phyloP scores from a whole-genome alignment of 2,329 filamentous ascomycete genomes.

The Ophiostoma sp. region DNA sequence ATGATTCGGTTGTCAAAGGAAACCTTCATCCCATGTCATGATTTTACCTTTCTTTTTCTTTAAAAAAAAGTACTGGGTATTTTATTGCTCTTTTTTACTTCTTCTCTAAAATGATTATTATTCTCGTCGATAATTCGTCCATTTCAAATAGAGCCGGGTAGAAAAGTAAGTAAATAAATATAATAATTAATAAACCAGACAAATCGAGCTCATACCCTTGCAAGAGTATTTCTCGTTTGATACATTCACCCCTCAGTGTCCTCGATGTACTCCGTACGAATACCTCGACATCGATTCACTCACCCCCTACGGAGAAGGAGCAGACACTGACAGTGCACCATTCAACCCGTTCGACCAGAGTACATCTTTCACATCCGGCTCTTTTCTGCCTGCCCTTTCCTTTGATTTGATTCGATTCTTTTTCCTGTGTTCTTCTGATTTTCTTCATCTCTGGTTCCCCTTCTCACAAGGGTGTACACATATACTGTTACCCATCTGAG shows the following conservation, averaged over 20 bases:
- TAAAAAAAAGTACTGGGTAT: neutral
- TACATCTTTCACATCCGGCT: neutral
- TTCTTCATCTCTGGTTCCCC: neutral
- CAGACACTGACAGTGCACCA: neutral
- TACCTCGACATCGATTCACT: neutral
- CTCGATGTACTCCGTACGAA: neutral
- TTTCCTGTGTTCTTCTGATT: neutral
- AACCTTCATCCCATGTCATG: neutral
- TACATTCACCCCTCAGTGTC: neutral
- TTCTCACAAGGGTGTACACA: neutral
- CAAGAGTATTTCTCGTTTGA: neutral
- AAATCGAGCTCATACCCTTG: neutral
- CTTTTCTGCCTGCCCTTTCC: neutral
- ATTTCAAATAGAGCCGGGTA: neutral
- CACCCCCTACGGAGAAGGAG: neutral
- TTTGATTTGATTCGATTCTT: neutral
- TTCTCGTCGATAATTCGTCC: neutral
- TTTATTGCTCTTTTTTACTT: neutral
- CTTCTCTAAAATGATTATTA: neutral
- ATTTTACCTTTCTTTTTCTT: neutral
- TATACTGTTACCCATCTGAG: neutral
- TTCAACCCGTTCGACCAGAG: neutral
- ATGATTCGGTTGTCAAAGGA: neutral
- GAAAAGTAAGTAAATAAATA: neutral
- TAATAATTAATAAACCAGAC: neutral